A percentile compares a stretch with the other conserved stretches of the same genome.
These are phyloP conservation scores for Porcisia deanei DNA, from an alignment of 208 protist genomes.

Conservation along the genomic window DNA sequence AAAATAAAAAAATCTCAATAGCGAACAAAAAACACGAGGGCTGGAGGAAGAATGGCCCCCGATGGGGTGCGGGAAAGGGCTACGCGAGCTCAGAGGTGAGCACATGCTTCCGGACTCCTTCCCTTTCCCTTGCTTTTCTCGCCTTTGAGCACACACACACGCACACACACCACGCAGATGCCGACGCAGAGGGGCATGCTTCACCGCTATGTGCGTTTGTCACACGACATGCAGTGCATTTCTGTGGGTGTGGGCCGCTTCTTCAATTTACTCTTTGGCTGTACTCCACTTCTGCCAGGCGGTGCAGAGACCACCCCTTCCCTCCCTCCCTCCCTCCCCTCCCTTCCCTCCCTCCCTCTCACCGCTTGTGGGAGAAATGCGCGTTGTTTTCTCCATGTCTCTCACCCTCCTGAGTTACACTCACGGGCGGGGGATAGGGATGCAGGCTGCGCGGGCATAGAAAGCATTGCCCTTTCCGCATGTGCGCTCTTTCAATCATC, in stretches of 20 bases:
- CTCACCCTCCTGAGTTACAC: neutral
- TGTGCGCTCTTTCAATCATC: slow-evolving; percentile 1
- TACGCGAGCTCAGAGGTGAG: neutral
- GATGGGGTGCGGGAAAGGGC: neutral
- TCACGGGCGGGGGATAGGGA: no score
- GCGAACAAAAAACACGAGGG: neutral
- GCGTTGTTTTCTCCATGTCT: neutral
- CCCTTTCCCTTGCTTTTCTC: neutral
- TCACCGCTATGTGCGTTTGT: neutral
- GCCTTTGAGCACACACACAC: neutral
- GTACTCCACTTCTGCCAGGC: neutral
- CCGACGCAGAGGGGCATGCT: neutral
- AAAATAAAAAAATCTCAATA: neutral
- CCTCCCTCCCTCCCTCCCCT: neutral
- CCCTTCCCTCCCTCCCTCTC: neutral
- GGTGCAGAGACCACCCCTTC: neutral
- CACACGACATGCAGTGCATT: neutral
- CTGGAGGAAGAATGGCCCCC: neutral
- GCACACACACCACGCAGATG: neutral
- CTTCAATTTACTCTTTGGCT: neutral
- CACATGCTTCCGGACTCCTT: neutral
- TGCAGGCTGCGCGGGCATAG: neutral
- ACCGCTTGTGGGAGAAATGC: neutral
- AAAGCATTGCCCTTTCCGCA: neutral
- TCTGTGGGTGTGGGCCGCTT: neutral